Conservation (phyloP, 2,329 filamentous ascomycete species). For the Diplodia scrobiculata region DNA sequence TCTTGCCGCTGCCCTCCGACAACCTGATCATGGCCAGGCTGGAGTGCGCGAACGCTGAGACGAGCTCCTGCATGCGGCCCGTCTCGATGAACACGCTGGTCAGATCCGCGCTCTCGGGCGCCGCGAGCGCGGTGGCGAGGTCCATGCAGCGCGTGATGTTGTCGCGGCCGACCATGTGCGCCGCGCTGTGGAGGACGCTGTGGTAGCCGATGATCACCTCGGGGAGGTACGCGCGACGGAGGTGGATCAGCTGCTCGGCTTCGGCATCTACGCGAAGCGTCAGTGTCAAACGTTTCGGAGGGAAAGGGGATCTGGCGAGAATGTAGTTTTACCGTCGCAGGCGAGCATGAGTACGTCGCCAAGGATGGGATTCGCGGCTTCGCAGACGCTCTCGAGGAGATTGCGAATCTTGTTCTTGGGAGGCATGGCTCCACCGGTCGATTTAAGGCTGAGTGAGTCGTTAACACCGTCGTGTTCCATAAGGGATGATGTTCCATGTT, state of each 20-base stretch:
- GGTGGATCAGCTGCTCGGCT: slow-evolving; percentile 61
- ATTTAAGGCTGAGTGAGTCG: slow-evolving; percentile 14
- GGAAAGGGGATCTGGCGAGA: not conserved
- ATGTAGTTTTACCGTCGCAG: slow-evolving; percentile 33
- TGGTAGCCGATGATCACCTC: slow-evolving; percentile 84
- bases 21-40: slow-evolving; percentile 66
- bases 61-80: slow-evolving; percentile 50
- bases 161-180: slow-evolving; percentile 72
- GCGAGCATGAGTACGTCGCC: slow-evolving; percentile 39
- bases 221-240: slow-evolving; percentile 79
- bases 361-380: slow-evolving; percentile 45
- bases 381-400: slow-evolving; percentile 45
- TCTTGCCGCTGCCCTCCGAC: slow-evolving; percentile 21
- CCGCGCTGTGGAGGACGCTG: slow-evolving; percentile 76
- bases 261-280: slow-evolving; percentile 51
- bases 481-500: not conserved
- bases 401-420: slow-evolving; percentile 43
- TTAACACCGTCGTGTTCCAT: slow-evolving; percentile 14
- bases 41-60: slow-evolving; percentile 68
- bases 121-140: slow-evolving; percentile 71
- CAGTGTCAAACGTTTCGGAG: not conserved
- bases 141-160: slow-evolving; percentile 85
- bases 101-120: slow-evolving; percentile 39
- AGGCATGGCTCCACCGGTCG: slow-evolving; percentile 30
- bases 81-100: slow-evolving; percentile 45